Conservation (phyloP, 148 eudicot genomes). For the Amaranthus palmeri region DNA sequence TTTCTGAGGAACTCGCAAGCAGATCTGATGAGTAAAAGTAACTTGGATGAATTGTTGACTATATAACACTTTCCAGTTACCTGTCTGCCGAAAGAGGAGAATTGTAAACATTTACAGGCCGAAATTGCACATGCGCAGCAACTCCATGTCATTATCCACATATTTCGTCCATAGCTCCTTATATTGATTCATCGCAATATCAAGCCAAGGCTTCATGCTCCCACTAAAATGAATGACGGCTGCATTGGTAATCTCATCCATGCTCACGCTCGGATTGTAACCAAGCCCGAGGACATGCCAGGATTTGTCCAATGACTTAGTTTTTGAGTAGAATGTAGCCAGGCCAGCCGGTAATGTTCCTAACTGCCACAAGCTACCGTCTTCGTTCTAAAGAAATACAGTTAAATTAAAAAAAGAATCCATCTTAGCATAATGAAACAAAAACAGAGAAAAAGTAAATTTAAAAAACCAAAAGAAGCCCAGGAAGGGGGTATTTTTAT, state of each 20-base stretch:
- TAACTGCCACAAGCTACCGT: slow-evolving; percentile 56
- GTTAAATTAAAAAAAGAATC: neutral
- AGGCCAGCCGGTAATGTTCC: slow-evolving; percentile 83
- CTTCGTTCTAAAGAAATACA: slow-evolving; percentile 53
- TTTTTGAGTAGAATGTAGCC: slow-evolving; percentile 63
- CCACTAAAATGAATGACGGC: slow-evolving; percentile 94
- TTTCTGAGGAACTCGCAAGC: slow-evolving; percentile 16
- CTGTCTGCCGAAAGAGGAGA: slow-evolving; percentile 26
- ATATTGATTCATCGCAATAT: slow-evolving; percentile 77
- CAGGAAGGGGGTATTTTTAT: slow-evolving; percentile 16
- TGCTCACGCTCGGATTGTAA: slow-evolving; percentile 84
- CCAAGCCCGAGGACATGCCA: slow-evolving; percentile 94
- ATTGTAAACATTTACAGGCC: slow-evolving; percentile 48
- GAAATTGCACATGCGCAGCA: slow-evolving; percentile 85
- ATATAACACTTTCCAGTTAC: slow-evolving; percentile 31
- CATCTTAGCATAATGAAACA: slow-evolving; percentile 8
- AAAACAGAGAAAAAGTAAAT: neutral
- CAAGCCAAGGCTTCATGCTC: slow-evolving; percentile 94
- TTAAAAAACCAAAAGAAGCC: no score
- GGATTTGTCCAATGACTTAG: slow-evolving; percentile 83
- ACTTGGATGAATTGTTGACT: slow-evolving; percentile 11
- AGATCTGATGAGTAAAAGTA: slow-evolving; percentile 21
- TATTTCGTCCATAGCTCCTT: slow-evolving; percentile 86
- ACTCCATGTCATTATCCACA: slow-evolving; percentile 78
- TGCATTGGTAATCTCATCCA: slow-evolving; percentile 81